Evolutionary conservation across 139 green algal genomes (phyloP).

Genomic region (Chlamydomonas schloesseri): DNA sequence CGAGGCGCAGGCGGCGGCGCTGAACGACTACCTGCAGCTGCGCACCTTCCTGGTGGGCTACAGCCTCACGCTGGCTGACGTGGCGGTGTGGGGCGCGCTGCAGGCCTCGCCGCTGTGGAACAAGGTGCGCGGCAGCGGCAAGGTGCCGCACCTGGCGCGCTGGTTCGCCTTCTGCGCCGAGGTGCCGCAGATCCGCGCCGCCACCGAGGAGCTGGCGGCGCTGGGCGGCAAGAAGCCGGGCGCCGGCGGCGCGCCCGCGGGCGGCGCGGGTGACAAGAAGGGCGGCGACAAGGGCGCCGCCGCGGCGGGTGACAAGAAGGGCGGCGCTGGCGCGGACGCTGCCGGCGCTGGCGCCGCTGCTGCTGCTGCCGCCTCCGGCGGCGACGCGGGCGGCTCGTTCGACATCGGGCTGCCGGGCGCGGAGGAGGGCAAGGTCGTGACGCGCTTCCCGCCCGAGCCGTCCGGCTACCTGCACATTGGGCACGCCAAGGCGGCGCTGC

Average conservation of each 20-base stretch:
- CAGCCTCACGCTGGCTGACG: slow-evolving; percentile 83
- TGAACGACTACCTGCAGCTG: slow-evolving; percentile 85
- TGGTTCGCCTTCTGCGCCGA: slow-evolving; percentile 81
- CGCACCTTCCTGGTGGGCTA: slow-evolving; percentile 91
- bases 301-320: slow-evolving; percentile 10
- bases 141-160: slow-evolving; percentile 80
- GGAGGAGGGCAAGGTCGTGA: slow-evolving; percentile 92
- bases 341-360: slow-evolving; percentile 15
- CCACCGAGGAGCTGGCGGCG: slow-evolving; percentile 54
- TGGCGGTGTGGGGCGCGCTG: slow-evolving; percentile 90
- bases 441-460: slow-evolving; percentile 98
- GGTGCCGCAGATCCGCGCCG: slow-evolving; percentile 51
- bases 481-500: slow-evolving; percentile 94
- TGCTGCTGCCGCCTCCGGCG: not conserved
- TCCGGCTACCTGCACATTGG: slow-evolving; percentile 95
- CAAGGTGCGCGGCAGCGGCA: slow-evolving; percentile 66
- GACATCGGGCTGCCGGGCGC: slow-evolving; percentile 89
- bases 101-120: slow-evolving; percentile 76
- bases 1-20: slow-evolving; percentile 63
- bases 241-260: slow-evolving; percentile 21
- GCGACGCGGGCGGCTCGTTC: slow-evolving; percentile 73
- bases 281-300: slow-evolving; percentile 37
- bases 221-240: slow-evolving; percentile 41
- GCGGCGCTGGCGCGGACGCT: slow-evolving; percentile 2
- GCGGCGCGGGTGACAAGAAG: slow-evolving; percentile 14